Evolutionary conservation across 495 filamentous ascomycete species (phyloP), one percentile per base, ranked within the genome.

Genomic region (Penicillium coprophilum): DNA sequence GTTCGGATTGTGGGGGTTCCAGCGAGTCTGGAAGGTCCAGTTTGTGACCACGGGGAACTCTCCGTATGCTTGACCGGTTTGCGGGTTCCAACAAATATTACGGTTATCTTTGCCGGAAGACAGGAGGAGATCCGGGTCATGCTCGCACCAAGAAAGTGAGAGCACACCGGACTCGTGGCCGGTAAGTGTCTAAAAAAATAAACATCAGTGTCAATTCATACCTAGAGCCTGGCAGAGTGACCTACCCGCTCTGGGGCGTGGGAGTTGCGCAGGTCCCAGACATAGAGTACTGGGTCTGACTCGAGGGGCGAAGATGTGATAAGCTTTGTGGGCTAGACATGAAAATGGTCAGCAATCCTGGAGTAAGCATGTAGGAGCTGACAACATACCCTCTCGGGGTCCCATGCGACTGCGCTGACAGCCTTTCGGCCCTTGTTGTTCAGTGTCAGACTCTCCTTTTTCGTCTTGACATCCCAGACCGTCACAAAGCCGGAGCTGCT

Each of bases 1-100:
- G 61, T 83, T 87, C 6, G 94, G 95, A 71, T 97, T 95, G 61
- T 88, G 83, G 19, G 95, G 94, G 70, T 96, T 91, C 84, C 93
- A 99, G 61, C 86, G 84, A 6, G 94, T 96, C 70, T 92, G 85
- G 79, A 97, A 99, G 2, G 92, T 96, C 94, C 95, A 97, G 71
- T 97, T 97, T 36, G 93, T 96, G 53, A 96, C 95, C 60, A 96
- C 89, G 12, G 93, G 91, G 71, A 97, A 96, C 73, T 97, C 92
- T 55, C 95, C 94, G 45, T 90, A 89, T 6, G 80, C 75, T 65
- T 90, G 84, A 44, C 92, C 92, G 6, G 86, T 95, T 62, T 94
- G 90, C 1, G 95, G 89, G 71, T 97, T 97, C 94, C 95, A 99
- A 56, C 92, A 88, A 51, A 97, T 82, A 1, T 92, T 96, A 60